phyloP scores from a whole-genome alignment of 306 rosid species.

The Sicyos edulis region DNA sequence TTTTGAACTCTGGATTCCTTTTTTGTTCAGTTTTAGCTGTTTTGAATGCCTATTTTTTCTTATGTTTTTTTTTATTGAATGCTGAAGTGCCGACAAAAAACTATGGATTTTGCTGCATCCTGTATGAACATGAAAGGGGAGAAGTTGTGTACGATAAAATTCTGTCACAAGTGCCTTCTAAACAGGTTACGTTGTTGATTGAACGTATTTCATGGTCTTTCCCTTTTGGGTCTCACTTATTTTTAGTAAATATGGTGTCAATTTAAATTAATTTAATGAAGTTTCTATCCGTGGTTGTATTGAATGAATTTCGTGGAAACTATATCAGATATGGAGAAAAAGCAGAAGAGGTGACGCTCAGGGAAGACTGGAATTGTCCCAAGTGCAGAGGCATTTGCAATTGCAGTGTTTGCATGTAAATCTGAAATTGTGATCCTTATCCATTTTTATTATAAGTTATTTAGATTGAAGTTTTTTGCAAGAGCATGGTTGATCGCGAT shows the following conservation, averaged over 20 bases:
- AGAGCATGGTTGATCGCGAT: constrained; percentile 6
- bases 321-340: constrained; percentile 63
- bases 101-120: constrained; percentile 43
- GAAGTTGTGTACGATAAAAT: constrained; percentile 40
- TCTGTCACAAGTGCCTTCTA: constrained; percentile 61
- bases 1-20: background rate
- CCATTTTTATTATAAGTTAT: background rate
- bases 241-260: background rate
- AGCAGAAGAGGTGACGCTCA: constrained; percentile 37
- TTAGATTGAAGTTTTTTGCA: background rate
- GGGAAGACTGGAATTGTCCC: constrained; percentile 64
- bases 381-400: constrained; percentile 68
- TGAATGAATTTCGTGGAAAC: constrained; percentile 2
- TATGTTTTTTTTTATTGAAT: constrained; percentile 20
- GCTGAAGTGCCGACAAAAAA: constrained; percentile 68
- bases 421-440: background rate
- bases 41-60: background rate
- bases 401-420: constrained; percentile 71
- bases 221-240: background rate
- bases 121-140: constrained; percentile 40
- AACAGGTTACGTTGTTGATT: constrained; percentile 45
- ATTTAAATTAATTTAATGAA: background rate
- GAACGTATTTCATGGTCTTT: background rate
- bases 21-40: background rate
- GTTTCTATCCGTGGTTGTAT: background rate